phyloP scores from a whole-genome alignment of 1,284 basidiomycete species.

The Lignosus rhinocerotis region DNA sequence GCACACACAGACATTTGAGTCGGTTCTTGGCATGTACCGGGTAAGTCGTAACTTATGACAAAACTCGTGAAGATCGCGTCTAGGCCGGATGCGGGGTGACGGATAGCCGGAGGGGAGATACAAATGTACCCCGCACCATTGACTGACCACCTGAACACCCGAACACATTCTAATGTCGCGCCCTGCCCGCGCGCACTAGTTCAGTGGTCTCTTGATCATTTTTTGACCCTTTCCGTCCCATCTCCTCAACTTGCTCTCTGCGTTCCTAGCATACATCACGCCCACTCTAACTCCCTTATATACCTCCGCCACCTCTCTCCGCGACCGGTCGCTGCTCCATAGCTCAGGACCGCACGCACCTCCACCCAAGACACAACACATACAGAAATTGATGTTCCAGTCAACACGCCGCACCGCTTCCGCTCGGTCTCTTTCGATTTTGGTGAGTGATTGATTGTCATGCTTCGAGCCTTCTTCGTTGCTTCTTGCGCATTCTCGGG shows the following conservation, averaged over 20 bases:
- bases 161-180: not conserved
- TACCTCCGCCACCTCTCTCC: not conserved
- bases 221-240: not conserved
- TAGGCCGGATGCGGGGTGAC: conserved; percentile 21
- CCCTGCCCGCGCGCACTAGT: not conserved
- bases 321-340: not conserved
- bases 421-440: conserved; percentile 18
- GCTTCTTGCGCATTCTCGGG: not conserved
- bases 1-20: not conserved
- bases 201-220: not conserved
- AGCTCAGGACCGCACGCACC: not conserved
- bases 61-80: conserved; percentile 16
- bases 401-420: conserved; percentile 19
- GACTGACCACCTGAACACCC: conserved; percentile 7
- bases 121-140: conserved; percentile 3
- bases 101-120: conserved; percentile 18
- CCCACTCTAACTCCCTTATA: conserved; percentile 4
- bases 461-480: not conserved
- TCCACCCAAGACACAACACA: not conserved
- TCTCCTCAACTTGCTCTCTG: not conserved
- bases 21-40: conserved; percentile 1
- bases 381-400: conserved; percentile 19
- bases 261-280: not conserved
- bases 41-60: not conserved
- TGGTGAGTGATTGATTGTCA: conserved; percentile 11